Evolutionary conservation across 345 rosid genomes (phyloP).

Genomic region (Lumnitzera racemosa): DNA sequence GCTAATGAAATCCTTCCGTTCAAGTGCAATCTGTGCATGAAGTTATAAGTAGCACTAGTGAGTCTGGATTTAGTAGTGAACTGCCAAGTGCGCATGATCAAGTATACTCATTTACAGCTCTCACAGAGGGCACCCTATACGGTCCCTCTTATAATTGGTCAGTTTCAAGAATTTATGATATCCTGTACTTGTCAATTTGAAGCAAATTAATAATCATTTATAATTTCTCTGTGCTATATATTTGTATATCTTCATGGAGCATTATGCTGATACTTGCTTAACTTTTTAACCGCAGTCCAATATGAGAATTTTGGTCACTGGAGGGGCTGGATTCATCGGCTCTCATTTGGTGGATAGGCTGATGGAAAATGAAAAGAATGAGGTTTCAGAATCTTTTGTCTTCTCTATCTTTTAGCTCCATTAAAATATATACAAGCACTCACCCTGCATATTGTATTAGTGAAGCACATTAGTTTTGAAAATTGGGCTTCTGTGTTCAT

Average conservation of each 20-base stretch:
- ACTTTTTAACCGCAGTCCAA: conserved; percentile 49
- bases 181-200: no score
- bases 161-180: no score
- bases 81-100: no score
- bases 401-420: not conserved
- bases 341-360: conserved; percentile 88
- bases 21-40: no score
- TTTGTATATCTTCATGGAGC: no score
- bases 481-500: conserved; percentile 1
- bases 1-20: no score
- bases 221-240: not conserved
- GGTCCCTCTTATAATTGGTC: no score
- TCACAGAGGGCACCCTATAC: no score
- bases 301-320: conserved; percentile 91
- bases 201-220: not conserved
- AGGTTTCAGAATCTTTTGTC: conserved; percentile 33
- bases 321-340: conserved; percentile 97
- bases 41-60: no score
- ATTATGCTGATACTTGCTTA: not conserved
- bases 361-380: conserved; percentile 93
- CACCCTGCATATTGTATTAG: not conserved
- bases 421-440: not conserved
- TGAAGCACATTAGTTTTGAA: not conserved
- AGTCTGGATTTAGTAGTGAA: no score
- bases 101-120: no score